Conservation (phyloP, 2,329 filamentous ascomycete species). For the Epichloe uncinata region DNA sequence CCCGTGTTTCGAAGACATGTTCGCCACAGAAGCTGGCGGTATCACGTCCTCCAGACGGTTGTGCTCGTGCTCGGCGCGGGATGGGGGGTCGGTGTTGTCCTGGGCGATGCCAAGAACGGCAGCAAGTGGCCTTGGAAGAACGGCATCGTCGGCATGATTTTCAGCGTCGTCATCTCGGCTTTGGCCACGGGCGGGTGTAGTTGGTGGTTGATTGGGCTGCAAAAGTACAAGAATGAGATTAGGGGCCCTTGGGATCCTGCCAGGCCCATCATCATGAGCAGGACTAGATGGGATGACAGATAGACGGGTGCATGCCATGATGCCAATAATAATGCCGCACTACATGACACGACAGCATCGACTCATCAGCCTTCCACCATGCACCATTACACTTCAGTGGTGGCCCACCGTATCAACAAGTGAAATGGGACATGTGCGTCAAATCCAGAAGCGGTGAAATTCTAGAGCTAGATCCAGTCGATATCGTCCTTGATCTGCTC, state of each 20-base stretch:
- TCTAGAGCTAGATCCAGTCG: no score
- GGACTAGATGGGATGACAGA: constrained; percentile 36
- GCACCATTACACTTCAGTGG: no score
- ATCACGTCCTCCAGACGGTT: constrained; percentile 65
- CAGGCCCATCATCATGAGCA: constrained; percentile 67
- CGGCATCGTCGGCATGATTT: constrained; percentile 56
- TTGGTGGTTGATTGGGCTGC: constrained; percentile 94
- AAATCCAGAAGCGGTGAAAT: no score
- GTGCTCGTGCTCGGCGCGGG: constrained; percentile 68
- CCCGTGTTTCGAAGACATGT: constrained; percentile 93
- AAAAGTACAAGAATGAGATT: constrained; percentile 99
- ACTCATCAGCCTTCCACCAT: no score
- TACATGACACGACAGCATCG: no score
- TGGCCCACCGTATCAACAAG: no score
- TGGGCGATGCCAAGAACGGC: constrained; percentile 30
- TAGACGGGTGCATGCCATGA: constrained; percentile 2
- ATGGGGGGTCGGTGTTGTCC: constrained; percentile 56
- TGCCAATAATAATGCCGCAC: no score
- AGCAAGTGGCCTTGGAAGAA: constrained; percentile 37
- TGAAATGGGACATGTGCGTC: no score
- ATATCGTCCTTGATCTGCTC: no score
- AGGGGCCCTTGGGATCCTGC: constrained; percentile 96
- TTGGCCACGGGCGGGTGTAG: constrained; percentile 85
- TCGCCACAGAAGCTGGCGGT: constrained; percentile 65
- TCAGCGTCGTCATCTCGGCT: constrained; percentile 61